Evolutionary conservation across 768 basidiomycete genomes (phyloP).

Genomic region (Infundibulicybe gibba): DNA sequence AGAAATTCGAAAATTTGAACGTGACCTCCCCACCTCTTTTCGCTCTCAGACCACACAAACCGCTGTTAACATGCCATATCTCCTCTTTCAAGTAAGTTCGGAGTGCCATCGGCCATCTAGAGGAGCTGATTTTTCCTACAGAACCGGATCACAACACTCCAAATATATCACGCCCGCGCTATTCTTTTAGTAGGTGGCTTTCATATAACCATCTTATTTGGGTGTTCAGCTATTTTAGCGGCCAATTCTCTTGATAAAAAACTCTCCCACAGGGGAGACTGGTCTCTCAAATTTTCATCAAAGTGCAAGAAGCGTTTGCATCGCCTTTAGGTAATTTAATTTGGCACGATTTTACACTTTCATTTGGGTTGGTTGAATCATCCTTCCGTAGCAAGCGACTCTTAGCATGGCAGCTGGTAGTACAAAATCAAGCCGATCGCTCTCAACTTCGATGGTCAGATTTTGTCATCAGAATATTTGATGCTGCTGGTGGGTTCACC

Average conservation of each 20-base stretch:
- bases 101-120: not conserved
- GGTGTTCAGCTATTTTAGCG: not conserved
- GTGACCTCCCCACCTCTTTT: constrained; percentile 6
- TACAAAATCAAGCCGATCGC: constrained; percentile 5
- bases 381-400: constrained; percentile 4
- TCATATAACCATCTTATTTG: not conserved
- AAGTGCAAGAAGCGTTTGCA: constrained; percentile 5
- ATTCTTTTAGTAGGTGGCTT: constrained; percentile 1
- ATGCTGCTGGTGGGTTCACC: constrained; percentile 4
- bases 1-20: constrained; percentile 5
- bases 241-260: not conserved
- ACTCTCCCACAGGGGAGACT: not conserved
- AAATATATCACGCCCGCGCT: constrained; percentile 7
- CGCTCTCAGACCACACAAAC: constrained; percentile 1
- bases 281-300: constrained; percentile 1
- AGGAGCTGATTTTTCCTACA: not conserved
- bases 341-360: not conserved
- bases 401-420: constrained; percentile 6
- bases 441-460: constrained; percentile 8
- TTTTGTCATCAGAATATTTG: constrained; percentile 5
- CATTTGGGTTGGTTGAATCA: not conserved
- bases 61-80: constrained; percentile 2
- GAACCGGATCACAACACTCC: constrained; percentile 6
- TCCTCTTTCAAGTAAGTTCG: constrained; percentile 5
- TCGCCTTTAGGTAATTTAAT: constrained; percentile 2